Evolutionary conservation across 2,329 filamentous ascomycete genomes (phyloP).

Genomic region (Alternaria infectoria): DNA sequence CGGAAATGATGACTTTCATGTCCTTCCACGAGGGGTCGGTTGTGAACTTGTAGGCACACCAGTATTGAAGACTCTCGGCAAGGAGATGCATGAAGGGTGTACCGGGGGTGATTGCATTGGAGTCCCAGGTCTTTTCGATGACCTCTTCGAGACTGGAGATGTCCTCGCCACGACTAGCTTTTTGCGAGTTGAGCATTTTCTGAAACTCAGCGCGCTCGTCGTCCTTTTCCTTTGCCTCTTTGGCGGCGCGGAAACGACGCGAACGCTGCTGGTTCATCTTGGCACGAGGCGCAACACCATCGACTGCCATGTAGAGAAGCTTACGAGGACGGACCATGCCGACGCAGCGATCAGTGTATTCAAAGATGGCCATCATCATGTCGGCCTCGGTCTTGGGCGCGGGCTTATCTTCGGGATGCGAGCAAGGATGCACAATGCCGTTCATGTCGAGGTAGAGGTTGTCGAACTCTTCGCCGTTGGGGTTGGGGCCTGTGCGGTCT

Average conservation of each 20-base stretch:
- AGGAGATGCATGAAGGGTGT: slow-evolving; percentile 99
- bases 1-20: slow-evolving; percentile 97
- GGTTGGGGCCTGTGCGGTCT: slow-evolving; percentile 83
- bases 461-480: slow-evolving; percentile 97
- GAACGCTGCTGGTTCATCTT: slow-evolving; percentile 99
- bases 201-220: slow-evolving; percentile 87
- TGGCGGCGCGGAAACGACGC: slow-evolving; percentile 89
- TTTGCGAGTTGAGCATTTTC: slow-evolving; percentile 82
- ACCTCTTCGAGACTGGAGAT: slow-evolving; percentile 68
- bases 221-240: slow-evolving; percentile 93
- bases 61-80: slow-evolving; percentile 87
- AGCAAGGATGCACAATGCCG: slow-evolving; percentile 98
- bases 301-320: slow-evolving; percentile 95
- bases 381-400: slow-evolving; percentile 94
- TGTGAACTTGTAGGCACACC: slow-evolving; percentile 97
- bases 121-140: slow-evolving; percentile 91
- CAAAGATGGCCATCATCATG: slow-evolving; percentile 99
- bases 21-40: slow-evolving; percentile 91
- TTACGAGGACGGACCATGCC: slow-evolving; percentile 98
- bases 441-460: slow-evolving; percentile 99
- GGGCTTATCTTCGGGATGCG: slow-evolving; percentile 91
- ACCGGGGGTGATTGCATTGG: slow-evolving; percentile 86
- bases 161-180: slow-evolving; percentile 57
- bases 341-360: slow-evolving; percentile 97
- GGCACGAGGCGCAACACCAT: slow-evolving; percentile 94